Percentiles rank a stretch among this genome's conserved stretches.
Conservation (phyloP, 345 rosid genomes). For the Hypericum androsaemum region DNA sequence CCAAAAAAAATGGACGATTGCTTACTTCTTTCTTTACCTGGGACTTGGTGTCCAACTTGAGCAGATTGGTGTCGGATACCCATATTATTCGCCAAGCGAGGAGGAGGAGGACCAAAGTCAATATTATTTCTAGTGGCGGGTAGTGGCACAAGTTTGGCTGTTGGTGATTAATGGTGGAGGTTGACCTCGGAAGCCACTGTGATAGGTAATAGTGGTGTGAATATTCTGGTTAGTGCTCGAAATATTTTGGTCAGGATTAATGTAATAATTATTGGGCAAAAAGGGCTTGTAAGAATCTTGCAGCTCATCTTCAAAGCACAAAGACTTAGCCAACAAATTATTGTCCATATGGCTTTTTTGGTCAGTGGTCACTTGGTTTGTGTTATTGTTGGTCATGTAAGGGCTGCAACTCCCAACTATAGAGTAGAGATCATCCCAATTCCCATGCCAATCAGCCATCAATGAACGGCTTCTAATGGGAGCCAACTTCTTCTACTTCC, state of each 20-base stretch:
- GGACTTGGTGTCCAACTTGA: constrained; percentile 15
- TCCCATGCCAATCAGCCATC: constrained; percentile 26
- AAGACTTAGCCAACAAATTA: constrained; percentile 28
- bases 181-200: no score
- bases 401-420: constrained; percentile 61
- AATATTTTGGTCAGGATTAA: constrained; percentile 5
- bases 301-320: no score
- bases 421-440: constrained; percentile 72
- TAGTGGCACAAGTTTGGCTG: no score
- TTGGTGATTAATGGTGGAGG: no score
- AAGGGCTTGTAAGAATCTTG: constrained; percentile 52
- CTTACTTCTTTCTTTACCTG: constrained; percentile 51
- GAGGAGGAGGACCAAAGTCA: no score
- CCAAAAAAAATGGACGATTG: background rate
- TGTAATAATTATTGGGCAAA: constrained; percentile 14
- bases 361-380: background rate
- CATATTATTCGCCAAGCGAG: no score
- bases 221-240: constrained; percentile 1
- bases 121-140: no score
- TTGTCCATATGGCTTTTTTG: constrained; percentile 4
- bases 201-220: no score
- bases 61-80: no score
- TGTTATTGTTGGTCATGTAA: background rate
- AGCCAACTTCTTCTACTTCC: no score
- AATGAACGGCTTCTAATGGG: constrained; percentile 2